Conservation (phyloP, 1,139 yeast genomes). For the Pichia sp. region DNA sequence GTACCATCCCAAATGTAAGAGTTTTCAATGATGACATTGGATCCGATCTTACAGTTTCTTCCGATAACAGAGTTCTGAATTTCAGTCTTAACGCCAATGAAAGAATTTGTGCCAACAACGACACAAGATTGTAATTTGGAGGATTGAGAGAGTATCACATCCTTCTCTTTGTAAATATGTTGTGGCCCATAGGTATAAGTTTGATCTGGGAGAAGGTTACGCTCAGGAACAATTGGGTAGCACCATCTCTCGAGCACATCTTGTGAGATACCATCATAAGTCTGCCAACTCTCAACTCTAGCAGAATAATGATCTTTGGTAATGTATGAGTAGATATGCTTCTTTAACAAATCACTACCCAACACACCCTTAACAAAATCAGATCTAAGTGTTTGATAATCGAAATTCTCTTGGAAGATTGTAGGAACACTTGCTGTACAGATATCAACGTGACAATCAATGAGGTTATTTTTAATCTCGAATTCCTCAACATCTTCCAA, state of each 20-base stretch:
- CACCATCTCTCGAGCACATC: conserved; percentile 89
- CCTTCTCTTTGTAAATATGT: conserved; percentile 78
- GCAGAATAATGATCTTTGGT: conserved; percentile 78
- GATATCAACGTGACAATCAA: conserved; percentile 94
- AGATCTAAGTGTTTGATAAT: conserved; percentile 75
- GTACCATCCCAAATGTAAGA: conserved; percentile 87
- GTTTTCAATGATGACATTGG: conserved; percentile 59
- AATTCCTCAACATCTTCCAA: conserved; percentile 74
- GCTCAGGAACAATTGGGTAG: conserved; percentile 86
- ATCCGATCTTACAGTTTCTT: conserved; percentile 75
- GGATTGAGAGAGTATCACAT: conserved; percentile 86
- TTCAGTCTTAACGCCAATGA: conserved; percentile 50
- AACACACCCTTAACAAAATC: conserved; percentile 91
- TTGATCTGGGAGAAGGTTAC: conserved; percentile 64
- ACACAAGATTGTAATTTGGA: conserved; percentile 73
- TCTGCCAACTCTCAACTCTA: conserved; percentile 88
- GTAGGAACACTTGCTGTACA: conserved; percentile 95
- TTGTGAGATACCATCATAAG: conserved; percentile 87
- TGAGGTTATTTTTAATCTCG: conserved; percentile 78
- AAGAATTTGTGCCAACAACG: conserved; percentile 69
- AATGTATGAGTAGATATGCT: conserved; percentile 83
- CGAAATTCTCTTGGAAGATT: conserved; percentile 92
- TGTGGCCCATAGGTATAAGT: conserved; percentile 74
- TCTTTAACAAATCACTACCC: conserved; percentile 83
- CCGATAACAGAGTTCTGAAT: conserved; percentile 74